These are phyloP conservation scores for Phallus indusiatus DNA, from an alignment of 768 basidiomycete species.

Conservation along the genomic window DNA sequence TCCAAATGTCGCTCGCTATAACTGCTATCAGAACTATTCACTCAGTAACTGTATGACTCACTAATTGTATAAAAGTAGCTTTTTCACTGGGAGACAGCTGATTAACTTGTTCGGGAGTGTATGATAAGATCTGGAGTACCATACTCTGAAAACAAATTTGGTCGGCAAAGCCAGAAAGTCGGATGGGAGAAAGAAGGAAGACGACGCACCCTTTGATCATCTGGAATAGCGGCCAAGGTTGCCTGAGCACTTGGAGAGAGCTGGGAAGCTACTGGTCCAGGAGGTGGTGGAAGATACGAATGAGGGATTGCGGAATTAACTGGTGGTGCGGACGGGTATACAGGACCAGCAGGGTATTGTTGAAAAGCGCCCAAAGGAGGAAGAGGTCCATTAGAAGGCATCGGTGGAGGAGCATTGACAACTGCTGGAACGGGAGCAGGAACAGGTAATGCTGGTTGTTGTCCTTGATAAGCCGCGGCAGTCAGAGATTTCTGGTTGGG, in stretches of 20 bases:
- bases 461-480: not conserved
- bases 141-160: conserved; percentile 5
- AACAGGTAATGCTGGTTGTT: not conserved
- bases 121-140: conserved; percentile 9
- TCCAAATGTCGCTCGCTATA: conserved; percentile 7
- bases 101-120: conserved; percentile 9
- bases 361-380: not conserved
- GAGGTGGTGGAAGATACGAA: not conserved
- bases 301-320: not conserved
- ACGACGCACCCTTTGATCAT: conserved; percentile 6
- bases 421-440: not conserved
- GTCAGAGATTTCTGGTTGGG: not conserved
- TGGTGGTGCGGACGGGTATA: not conserved
- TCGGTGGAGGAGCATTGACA: not conserved
- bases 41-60: not conserved
- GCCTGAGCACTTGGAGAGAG: conserved; percentile 3
- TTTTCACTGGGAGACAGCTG: conserved; percentile 8
- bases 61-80: conserved; percentile 12
- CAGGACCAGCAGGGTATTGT: not conserved
- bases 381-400: not conserved
- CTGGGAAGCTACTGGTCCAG: not conserved
- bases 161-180: not conserved
- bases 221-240: conserved; percentile 7
- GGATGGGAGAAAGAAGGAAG: not conserved
- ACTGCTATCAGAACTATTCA: not conserved